phyloP scores from a whole-genome alignment of 2,329 filamentous ascomycete genomes.

The Cryphonectria parasitica region DNA sequence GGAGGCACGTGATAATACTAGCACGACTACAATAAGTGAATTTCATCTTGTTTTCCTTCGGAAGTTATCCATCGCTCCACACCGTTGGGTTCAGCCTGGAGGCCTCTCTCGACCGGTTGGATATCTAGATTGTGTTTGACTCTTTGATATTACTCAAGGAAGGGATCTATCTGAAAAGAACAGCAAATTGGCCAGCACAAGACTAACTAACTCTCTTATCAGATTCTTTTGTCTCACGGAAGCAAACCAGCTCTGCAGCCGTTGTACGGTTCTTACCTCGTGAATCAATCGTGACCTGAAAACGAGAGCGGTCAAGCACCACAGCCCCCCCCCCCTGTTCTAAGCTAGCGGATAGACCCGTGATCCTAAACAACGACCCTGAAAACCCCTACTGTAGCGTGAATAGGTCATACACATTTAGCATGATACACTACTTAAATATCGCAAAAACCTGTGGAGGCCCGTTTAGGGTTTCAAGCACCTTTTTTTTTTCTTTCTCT shows the following conservation, averaged over 20 bases:
- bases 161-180: too few relatives aligned
- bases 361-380: neutral
- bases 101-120: neutral
- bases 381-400: neutral
- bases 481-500: too few relatives aligned
- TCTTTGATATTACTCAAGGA: too few relatives aligned
- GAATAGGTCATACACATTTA: neutral
- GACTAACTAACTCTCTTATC: neutral
- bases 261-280: neutral
- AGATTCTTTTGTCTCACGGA: neutral
- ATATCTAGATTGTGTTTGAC: neutral
- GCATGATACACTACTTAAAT: neutral
- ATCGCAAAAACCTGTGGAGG: neutral
- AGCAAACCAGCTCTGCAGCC: neutral
- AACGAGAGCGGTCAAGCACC: neutral
- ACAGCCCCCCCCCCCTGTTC: neutral
- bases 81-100: neutral
- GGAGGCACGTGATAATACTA: neutral
- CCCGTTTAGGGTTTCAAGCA: neutral
- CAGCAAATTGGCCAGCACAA: too few relatives aligned
- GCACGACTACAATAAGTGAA: neutral
- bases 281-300: neutral
- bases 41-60: neutral
- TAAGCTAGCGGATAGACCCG: constrained; percentile 1
- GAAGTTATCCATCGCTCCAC: neutral